Base-by-base conservation (phyloP, 2,329 filamentous ascomycete genomes). In the Pseudofabraea citricarpa region DNA sequence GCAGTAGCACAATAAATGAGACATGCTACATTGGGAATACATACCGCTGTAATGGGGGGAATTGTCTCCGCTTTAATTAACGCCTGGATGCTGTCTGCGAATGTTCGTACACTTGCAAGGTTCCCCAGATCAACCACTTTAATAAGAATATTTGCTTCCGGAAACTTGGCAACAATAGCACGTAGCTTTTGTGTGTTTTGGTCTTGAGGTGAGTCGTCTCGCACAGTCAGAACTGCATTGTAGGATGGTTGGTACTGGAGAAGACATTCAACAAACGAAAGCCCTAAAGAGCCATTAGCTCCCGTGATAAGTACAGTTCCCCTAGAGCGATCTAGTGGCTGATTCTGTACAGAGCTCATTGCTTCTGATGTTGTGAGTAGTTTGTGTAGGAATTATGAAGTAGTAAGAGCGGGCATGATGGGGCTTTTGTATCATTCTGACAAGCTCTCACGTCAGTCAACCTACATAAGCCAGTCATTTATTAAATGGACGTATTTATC, bases 281-380 rank as follows among this genome's bases (percentile, higher is more conserved):
- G 53, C 8, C 57, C 59, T 10, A 65, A 47, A 9, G 63, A 61
- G 39, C 63, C 59, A 23, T 71, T 72, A 0, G 65, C 71, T 49
- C 74, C 70, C 0, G 66, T 66, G 3, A 75, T 2, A n/a, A 29
- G 26, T 9, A 29, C 26, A n/a, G 26, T 29, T 9, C 26, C 26
- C n/a, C n/a, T n/a, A n/a, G n/a, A n/a, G n/a, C n/a, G n/a, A n/a
- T n/a, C n/a, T n/a, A n/a, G n/a, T n/a, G n/a, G n/a, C n/a, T n/a
- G n/a, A n/a, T n/a, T n/a, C n/a, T n/a, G n/a, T n/a, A n/a, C n/a
- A n/a, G n/a, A n/a, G n/a, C n/a, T n/a, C n/a, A n/a, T n/a, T n/a
- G n/a, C n/a, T n/a, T n/a, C n/a, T n/a, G n/a, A n/a, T n/a, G n/a
- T n/a, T n/a, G n/a, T n/a, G n/a, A n/a, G n/a, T n/a, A n/a, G n/a